Conservation (phyloP, 257 asterid species). For the Solanum rostratum region DNA sequence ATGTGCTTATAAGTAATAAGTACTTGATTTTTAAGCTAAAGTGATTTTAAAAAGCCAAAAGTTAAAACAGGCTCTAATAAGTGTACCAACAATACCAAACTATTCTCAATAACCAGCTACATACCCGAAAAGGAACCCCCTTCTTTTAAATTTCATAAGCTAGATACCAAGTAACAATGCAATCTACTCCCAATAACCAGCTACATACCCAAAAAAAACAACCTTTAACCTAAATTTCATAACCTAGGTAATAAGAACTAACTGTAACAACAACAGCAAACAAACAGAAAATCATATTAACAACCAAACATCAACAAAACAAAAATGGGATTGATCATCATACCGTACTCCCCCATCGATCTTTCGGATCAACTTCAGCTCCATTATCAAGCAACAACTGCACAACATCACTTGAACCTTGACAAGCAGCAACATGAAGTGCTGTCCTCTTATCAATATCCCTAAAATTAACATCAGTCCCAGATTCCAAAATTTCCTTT, state of each 20-base stretch:
- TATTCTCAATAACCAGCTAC: not conserved
- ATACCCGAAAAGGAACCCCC: not conserved
- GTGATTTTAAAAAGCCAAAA: too few species aligned
- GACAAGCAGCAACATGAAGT: slow-evolving; percentile 88
- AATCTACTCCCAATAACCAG: not conserved
- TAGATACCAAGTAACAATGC: not conserved
- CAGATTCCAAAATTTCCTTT: slow-evolving; percentile 52
- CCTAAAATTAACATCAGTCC: slow-evolving; percentile 66
- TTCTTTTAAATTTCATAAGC: not conserved
- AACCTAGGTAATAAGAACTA: not conserved
- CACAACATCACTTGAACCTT: slow-evolving; percentile 64
- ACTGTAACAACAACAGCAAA: not conserved
- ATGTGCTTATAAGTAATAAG: too few species aligned
- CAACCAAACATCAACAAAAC: not conserved
- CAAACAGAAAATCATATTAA: not conserved
- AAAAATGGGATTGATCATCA: not conserved
- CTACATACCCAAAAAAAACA: not conserved
- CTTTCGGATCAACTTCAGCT: slow-evolving; percentile 51
- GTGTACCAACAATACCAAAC: not conserved
- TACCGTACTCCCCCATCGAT: slow-evolving; percentile 96
- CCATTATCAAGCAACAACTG: slow-evolving; percentile 46
- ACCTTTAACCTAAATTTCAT: not conserved
- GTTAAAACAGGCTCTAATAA: not conserved
- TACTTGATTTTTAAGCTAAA: too few species aligned
- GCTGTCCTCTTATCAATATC: slow-evolving; percentile 89